Base-by-base conservation (phyloP, 2,329 filamentous ascomycete species). In the Alternaria sp. region DNA sequence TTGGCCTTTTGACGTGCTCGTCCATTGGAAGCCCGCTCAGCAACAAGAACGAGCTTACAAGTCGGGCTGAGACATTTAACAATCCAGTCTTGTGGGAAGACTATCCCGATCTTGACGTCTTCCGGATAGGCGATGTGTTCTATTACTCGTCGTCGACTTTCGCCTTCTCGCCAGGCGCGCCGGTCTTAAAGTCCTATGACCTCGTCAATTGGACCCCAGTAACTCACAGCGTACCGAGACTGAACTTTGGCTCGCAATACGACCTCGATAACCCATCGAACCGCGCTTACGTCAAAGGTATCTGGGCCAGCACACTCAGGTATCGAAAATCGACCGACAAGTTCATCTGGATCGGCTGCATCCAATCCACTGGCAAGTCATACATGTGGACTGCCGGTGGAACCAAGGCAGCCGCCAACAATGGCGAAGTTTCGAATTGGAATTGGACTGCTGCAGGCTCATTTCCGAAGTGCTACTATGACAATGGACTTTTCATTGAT, bases 331-430 rank as follows among this genome's bases (percentile, higher is more conserved):
- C 81, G 32, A 83, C 80, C 28, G 78, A 80, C 1, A 74, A 77
- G 1, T 89, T 82, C 72, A 87, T 87, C 75, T 88, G 86, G 86
- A 80, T 86, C 9, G 86, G 85, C 1, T 88, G 86, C 65, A 78
- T 86, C 54, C 81, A 85, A 43, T 83, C 79, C 8, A 57, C 54
- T 51, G 75, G 78, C 32, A 79, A 80, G 9, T 86, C 85, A 0
- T 87, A 85, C 67, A 74, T 89, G 36, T 89, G 83, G 65, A 86
- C 85, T 0, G 80, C 85, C 0, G 71, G 74, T 10, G 77, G 77
- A 5, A 75, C 76, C 1, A 83, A 81, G 0, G 81, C 82, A 0
- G 70, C 49, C 10, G 56, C 56, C 36, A 74, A 75, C 57, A 69
- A 69, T 18, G 75, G 74, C 36, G 74, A 76, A 43, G 74, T 77